Evolutionary conservation across 2,329 filamentous ascomycete genomes (phyloP), one percentile per base, ranked within the genome.

Genomic region (Sordariomycetes sp.): DNA sequence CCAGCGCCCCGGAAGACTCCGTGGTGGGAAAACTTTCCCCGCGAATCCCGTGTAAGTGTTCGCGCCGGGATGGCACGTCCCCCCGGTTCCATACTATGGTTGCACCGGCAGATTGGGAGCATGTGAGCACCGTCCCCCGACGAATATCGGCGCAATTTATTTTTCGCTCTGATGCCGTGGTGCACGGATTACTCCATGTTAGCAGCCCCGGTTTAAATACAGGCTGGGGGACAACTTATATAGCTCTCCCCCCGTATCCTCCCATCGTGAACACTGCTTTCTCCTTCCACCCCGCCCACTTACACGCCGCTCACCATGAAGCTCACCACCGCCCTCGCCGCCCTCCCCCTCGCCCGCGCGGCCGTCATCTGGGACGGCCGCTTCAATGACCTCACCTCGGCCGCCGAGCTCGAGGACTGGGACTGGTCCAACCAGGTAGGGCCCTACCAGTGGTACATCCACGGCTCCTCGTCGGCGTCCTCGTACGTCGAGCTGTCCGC

Each of bases 371-470:
- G 84, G 84, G 83, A 87, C 67, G 84, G 84, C 32, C 79, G 83
- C 55, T 83, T 86, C 74, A 86, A 86, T 68, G 78, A 82, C 59
- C 71, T 84, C 62, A 71, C 72, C 18, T 73, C 77, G 10, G 76
- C 76, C 50, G 64, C 74, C 2, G 82, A 86, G 67, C 74, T 87
- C 34, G 73, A 76, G 64, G 77, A 78, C 48, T 87, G 85, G 85
- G 83, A 79, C 3, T 89, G 81, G 79, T 76, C 76, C n/a, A 87
- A 83, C 69, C 80, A 86, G 70, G 81, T 87, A 64, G 83, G 83
- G 1, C 79, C 83, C 0, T 90, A 87, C 71, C 86, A 89, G 70
- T 89, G 87, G 76, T 89, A 89, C 73, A 89, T 89, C 67, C 87
- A 90, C 72, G 87, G 87, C 40, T 72, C 74, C 5, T 78, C 76